Base-by-base conservation (phyloP, 2,329 filamentous ascomycete genomes). In the Botryosphaeria dothidea region DNA sequence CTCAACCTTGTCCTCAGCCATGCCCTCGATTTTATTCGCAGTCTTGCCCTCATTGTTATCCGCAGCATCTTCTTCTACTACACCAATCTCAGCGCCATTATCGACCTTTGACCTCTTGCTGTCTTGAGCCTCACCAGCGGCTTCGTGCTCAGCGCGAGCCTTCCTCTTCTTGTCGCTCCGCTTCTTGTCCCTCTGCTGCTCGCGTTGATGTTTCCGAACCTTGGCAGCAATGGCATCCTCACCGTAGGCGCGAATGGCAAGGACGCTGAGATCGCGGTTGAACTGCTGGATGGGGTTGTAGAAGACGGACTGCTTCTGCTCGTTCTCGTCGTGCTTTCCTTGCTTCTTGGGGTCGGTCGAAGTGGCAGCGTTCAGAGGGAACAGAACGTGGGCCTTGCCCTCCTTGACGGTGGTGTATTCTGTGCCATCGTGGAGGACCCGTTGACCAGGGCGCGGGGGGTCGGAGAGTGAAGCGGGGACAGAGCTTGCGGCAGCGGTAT, bases 251-350 rank as follows among this genome's bases (percentile, higher is more conserved):
- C 92, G 92, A 77, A 99, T 97, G 0, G 92, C 92, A 15, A 99
- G 85, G 27, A 97, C 92, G 67, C 92, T 97, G 69, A 99, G 80
- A 75, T 99, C 95, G 52, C 96, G 90, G 78, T 99, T 99, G 83
- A 98, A 99, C 75, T 99, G 95, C 76, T 99, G 95, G 63, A 99
- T 97, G 0, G 95, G 94, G 72, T 99, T 99, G 84, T 99, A 99
- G 75, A 99, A 99, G 64, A 99, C 96, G 36, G 84, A 82, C 71
- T 94, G 90, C 83, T 70, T 88, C 85, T 66, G 85, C 81, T 71
- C 72, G 5, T 87, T 85, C 65, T 82, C 74, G 65, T 77, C 77
- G 29, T 77, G 69, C 66, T 79, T 75, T 43, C 70, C 74, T 7
- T 21, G 4, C 62, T 61, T 78, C 76, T 67, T 82, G 82, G 51